Percentiles rank a stretch among this genome's conserved stretches.
Conservation (phyloP, 1,139 yeast genomes). For the Torulaspora pretoriensis region DNA sequence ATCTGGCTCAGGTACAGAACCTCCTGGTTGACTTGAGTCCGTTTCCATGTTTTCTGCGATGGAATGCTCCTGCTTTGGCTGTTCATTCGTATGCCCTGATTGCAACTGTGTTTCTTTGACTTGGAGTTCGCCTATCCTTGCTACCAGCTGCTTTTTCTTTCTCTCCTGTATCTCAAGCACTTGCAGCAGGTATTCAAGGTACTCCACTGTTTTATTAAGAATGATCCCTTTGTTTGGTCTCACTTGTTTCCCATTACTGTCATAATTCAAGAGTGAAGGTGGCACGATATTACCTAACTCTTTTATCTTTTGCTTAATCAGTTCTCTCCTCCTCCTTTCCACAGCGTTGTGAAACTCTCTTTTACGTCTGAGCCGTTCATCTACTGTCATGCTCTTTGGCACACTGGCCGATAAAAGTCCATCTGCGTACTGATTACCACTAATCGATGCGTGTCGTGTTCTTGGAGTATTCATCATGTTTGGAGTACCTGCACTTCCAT, state of each 20-base stretch:
- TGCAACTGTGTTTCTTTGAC: constrained; percentile 11
- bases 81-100: background rate
- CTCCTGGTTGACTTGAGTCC: background rate
- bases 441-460: constrained; percentile 26
- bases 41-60: background rate
- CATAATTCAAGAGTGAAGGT: constrained; percentile 55
- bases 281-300: constrained; percentile 70
- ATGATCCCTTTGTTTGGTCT: constrained; percentile 72
- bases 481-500: constrained; percentile 17
- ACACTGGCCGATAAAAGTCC: constrained; percentile 19
- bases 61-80: background rate
- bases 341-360: constrained; percentile 80
- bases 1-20: background rate
- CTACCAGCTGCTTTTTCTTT: constrained; percentile 35
- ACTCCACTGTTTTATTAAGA: constrained; percentile 63
- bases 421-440: constrained; percentile 14
- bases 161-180: constrained; percentile 43
- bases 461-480: constrained; percentile 20
- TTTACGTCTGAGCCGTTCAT: constrained; percentile 63
- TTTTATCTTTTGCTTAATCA: constrained; percentile 70
- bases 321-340: constrained; percentile 71
- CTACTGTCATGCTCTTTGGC: constrained; percentile 47
- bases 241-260: constrained; percentile 54
- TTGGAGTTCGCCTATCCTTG: constrained; percentile 39
- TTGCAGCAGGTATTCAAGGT: constrained; percentile 51